phyloP scores from a whole-genome alignment of 202 grass and related monocot species.

The Carex arenaria region DNA sequence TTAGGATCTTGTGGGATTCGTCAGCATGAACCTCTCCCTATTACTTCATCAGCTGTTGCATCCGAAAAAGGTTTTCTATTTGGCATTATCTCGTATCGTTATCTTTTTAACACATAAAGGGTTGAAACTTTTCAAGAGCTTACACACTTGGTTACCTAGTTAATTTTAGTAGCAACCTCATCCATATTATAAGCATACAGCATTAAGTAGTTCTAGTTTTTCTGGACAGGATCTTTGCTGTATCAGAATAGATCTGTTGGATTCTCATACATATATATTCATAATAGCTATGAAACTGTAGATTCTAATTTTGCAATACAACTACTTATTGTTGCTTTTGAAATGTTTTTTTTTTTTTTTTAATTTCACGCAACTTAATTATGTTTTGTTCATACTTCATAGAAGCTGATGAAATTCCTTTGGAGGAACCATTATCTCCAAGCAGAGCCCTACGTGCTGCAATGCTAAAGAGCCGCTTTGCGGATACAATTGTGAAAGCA shows the following conservation, averaged over 20 bases:
- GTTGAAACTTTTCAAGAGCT: background rate
- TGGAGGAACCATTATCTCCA: constrained; percentile 55
- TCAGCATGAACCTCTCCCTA: background rate
- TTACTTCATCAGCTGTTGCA: background rate
- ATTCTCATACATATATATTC: background rate
- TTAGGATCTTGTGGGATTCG: background rate
- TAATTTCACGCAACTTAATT: background rate
- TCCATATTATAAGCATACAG: background rate
- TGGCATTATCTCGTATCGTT: background rate
- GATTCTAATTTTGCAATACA: background rate
- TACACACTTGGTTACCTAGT: background rate
- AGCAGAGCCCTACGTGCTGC: constrained; percentile 63
- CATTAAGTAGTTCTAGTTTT: background rate
- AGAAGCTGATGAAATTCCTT: constrained; percentile 38
- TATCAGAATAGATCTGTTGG: background rate
- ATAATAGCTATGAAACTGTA: background rate
- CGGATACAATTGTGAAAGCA: constrained; percentile 78
- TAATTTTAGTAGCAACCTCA: background rate
- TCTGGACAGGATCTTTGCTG: background rate
- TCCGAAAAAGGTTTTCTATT: too few relatives aligned
- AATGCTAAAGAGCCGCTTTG: constrained; percentile 65
- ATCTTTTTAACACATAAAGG: background rate
- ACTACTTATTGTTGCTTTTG: background rate
- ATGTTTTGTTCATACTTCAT: constrained; percentile 23
- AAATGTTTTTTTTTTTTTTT: background rate